Conservation (phyloP, 257 asterid genomes). For the Solanum commersonii region DNA sequence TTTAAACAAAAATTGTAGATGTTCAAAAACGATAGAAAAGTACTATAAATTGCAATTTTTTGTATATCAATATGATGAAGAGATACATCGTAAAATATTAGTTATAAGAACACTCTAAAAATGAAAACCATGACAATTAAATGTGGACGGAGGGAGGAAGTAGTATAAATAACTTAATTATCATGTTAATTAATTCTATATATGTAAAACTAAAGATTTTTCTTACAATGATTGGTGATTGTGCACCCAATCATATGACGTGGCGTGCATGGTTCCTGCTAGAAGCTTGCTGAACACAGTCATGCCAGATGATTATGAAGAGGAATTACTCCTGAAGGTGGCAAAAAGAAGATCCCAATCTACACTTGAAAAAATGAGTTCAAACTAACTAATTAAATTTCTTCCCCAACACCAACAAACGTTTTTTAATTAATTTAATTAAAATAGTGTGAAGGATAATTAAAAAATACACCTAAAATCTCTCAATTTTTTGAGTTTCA, state of each 20-base stretch:
- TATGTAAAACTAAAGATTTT: neutral
- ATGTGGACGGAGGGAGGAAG: too few relatives aligned
- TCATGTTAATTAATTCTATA: too few relatives aligned
- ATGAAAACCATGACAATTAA: too few relatives aligned
- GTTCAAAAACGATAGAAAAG: too few relatives aligned
- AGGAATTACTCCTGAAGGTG: slow-evolving; percentile 27
- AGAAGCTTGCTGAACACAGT: slow-evolving; percentile 29
- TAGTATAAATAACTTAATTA: too few relatives aligned
- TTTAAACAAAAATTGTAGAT: too few relatives aligned
- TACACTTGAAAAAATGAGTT: neutral
- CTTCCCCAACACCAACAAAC: neutral
- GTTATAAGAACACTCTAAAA: too few relatives aligned
- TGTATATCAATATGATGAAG: too few relatives aligned
- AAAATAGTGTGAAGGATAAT: neutral
- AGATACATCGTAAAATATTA: too few relatives aligned
- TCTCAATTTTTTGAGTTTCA: too few relatives aligned
- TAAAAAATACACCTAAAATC: neutral
- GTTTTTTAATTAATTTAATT: too few relatives aligned
- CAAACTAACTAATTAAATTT: neutral
- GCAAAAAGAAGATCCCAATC: slow-evolving; percentile 25
- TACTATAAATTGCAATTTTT: too few relatives aligned
- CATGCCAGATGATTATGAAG: slow-evolving; percentile 35
- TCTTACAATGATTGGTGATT: neutral
- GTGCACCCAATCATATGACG: slow-evolving; percentile 26
- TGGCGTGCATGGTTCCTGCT: slow-evolving; percentile 15